Percentiles rank a stretch among this genome's conserved stretches.
phyloP scores from a whole-genome alignment of 192 early-diverging fungal genomes.

The Coemansia sp. region DNA sequence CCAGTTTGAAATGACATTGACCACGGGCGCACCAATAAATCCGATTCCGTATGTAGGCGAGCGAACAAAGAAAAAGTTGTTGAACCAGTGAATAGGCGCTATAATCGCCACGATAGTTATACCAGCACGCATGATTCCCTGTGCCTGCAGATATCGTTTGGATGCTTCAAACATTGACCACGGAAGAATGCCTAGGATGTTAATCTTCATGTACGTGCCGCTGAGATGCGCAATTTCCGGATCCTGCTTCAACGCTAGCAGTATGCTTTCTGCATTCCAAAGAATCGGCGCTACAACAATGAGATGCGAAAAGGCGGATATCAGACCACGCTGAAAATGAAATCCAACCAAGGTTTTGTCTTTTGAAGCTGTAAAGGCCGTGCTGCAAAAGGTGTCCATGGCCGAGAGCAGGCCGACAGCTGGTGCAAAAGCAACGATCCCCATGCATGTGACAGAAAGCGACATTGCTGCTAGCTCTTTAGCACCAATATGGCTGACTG shows the following conservation, averaged over 20 bases:
- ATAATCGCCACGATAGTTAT: conserved; percentile 70
- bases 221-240: conserved; percentile 61
- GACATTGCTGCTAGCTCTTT: conserved; percentile 66
- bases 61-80: conserved; percentile 79
- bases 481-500: conserved; percentile 61
- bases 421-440: conserved; percentile 57
- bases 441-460: conserved; percentile 64
- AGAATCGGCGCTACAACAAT: conserved; percentile 72
- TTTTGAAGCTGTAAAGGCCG: conserved; percentile 28
- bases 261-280: conserved; percentile 67
- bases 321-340: conserved; percentile 69
- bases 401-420: conserved; percentile 56
- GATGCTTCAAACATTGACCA: conserved; percentile 76
- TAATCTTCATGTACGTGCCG: conserved; percentile 65
- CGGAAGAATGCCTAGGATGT: conserved; percentile 72
- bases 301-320: conserved; percentile 67
- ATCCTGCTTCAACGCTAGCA: conserved; percentile 75
- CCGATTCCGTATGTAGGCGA: conserved; percentile 65
- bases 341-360: conserved; percentile 67
- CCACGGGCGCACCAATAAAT: conserved; percentile 79
- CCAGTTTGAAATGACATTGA: conserved; percentile 68
- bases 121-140: conserved; percentile 81
- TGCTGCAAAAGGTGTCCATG: conserved; percentile 13
- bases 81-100: conserved; percentile 68
- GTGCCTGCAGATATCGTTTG: conserved; percentile 80